Conservation (phyloP, 768 basidiomycete genomes). For the Solioccasus polychromus region DNA sequence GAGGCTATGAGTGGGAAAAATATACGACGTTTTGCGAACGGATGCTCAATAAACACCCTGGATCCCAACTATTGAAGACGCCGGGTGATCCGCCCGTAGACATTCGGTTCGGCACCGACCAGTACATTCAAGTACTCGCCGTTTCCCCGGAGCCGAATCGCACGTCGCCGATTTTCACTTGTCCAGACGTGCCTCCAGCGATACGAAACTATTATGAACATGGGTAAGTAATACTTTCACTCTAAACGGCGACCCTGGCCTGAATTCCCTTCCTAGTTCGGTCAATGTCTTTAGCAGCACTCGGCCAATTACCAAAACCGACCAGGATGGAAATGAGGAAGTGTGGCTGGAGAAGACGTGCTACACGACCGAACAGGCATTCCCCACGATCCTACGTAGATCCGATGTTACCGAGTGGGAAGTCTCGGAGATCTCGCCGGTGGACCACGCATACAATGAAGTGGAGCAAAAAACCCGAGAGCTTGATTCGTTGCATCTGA, state of each 20-base stretch:
- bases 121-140: constrained; percentile 86
- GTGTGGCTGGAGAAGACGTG: constrained; percentile 88
- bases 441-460: constrained; percentile 79
- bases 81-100: constrained; percentile 78
- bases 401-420: constrained; percentile 78
- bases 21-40: constrained; percentile 86
- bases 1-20: constrained; percentile 95
- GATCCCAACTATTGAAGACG: constrained; percentile 73
- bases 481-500: constrained; percentile 60
- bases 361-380: constrained; percentile 81
- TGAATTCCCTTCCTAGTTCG: constrained; percentile 47
- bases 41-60: constrained; percentile 87
- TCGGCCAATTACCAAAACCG: constrained; percentile 61
- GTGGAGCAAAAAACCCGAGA: constrained; percentile 80
- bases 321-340: constrained; percentile 67
- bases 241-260: neutral
- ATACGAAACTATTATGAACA: constrained; percentile 88
- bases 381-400: constrained; percentile 88
- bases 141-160: constrained; percentile 86
- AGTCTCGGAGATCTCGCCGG: constrained; percentile 76
- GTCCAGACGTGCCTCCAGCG: constrained; percentile 75
- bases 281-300: constrained; percentile 81
- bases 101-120: constrained; percentile 72
- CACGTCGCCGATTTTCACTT: constrained; percentile 72
- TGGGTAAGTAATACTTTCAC: constrained; percentile 45